These are phyloP conservation scores for Effrenium voratum DNA, from an alignment of 73 alveolate genomes.

Conservation along the genomic window DNA sequence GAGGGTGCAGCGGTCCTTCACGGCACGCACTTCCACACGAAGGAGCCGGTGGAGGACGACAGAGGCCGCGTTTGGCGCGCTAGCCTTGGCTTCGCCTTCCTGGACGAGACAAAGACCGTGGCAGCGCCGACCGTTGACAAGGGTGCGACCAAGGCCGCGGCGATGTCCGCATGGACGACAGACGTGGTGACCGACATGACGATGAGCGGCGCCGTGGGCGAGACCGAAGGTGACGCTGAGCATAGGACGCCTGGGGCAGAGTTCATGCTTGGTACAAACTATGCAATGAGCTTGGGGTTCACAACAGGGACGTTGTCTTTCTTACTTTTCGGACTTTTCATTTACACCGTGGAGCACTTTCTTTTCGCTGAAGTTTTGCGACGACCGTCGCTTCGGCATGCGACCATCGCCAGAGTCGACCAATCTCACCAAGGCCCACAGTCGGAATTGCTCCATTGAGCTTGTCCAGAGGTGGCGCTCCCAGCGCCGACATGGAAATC, in stretches of 20 bases:
- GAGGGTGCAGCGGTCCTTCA: background rate
- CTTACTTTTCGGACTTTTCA: background rate
- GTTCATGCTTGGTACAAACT: background rate
- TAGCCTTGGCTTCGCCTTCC: background rate
- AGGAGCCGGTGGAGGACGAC: background rate
- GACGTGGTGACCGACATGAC: background rate
- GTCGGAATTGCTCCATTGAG: no score
- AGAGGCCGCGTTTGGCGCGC: background rate
- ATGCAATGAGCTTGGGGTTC: background rate
- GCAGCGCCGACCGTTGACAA: background rate
- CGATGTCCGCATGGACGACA: background rate
- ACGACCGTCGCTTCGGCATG: background rate
- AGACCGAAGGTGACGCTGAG: background rate
- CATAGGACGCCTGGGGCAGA: background rate
- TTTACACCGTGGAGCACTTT: background rate
- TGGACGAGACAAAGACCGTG: background rate
- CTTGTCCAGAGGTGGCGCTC: no score
- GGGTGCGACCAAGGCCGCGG: background rate
- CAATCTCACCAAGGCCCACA: no score
- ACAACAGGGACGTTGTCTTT: background rate
- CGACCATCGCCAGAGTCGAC: no score
- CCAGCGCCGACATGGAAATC: no score
- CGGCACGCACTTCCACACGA: background rate
- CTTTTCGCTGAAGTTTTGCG: background rate
- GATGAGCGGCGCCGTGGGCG: background rate